Percentiles rank a stretch among this genome's conserved stretches.
Evolutionary conservation across 805 yeast genomes (phyloP).

Genomic region (Lachancea lanzarotensis): DNA sequence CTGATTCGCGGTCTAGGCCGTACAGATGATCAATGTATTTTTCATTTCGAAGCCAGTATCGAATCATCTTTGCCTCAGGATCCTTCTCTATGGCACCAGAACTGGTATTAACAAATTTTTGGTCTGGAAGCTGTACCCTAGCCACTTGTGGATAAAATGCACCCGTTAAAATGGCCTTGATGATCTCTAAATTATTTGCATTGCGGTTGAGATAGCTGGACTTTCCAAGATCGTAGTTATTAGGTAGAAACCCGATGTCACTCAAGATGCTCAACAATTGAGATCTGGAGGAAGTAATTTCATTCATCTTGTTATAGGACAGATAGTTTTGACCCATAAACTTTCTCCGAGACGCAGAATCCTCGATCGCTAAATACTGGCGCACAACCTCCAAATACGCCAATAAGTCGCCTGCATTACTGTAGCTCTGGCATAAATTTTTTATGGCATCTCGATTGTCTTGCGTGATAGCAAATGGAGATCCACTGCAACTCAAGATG

Average conservation of each 20-base stretch:
- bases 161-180: constrained; percentile 69
- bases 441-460: constrained; percentile 65
- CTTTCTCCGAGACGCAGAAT: constrained; percentile 28
- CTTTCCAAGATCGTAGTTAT: constrained; percentile 37
- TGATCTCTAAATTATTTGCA: constrained; percentile 40
- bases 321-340: constrained; percentile 53
- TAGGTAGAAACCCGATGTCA: constrained; percentile 72
- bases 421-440: constrained; percentile 28
- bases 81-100: constrained; percentile 83
- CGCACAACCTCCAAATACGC: constrained; percentile 57
- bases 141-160: constrained; percentile 80
- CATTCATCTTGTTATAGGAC: constrained; percentile 60
- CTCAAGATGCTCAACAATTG: constrained; percentile 67
- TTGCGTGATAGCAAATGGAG: constrained; percentile 56
- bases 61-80: constrained; percentile 67
- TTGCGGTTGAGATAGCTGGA: constrained; percentile 44
- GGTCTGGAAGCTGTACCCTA: constrained; percentile 73
- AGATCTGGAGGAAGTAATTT: constrained; percentile 59
- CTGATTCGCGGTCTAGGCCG: constrained; percentile 13
- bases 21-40: constrained; percentile 35
- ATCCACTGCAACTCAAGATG: constrained; percentile 57
- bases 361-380: constrained; percentile 38
- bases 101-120: constrained; percentile 60
- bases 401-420: constrained; percentile 61
- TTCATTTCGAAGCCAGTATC: constrained; percentile 67